Evolutionary conservation across 2,329 filamentous ascomycete genomes (phyloP).

Genomic region (Madurella mycetomatis): DNA sequence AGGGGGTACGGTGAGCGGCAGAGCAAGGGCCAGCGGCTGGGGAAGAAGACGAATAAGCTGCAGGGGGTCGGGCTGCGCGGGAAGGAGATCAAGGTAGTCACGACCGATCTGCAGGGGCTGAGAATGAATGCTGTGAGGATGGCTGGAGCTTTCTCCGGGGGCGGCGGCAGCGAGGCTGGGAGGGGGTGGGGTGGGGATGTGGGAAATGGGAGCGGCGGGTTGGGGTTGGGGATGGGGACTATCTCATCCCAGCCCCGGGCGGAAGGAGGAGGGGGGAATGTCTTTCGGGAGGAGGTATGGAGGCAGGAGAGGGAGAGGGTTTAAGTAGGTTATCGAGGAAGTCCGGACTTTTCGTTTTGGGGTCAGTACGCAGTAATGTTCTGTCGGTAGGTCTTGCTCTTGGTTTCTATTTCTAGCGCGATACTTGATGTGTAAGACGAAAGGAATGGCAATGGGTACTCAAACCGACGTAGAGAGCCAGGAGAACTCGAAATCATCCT

Average conservation of each 20-base stretch:
- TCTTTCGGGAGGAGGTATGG: slow-evolving; percentile 16
- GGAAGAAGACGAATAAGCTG: neutral
- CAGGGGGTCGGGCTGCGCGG: neutral
- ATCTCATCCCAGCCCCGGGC: neutral
- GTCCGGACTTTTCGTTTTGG: no score
- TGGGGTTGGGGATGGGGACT: neutral
- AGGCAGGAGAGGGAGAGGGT: slow-evolving; percentile 11
- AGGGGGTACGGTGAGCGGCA: neutral
- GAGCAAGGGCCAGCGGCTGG: neutral
- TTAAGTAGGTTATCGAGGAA: neutral
- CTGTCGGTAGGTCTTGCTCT: no score
- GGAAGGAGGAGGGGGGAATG: slow-evolving; percentile 4
- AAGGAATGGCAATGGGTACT: no score
- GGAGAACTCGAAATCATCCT: no score
- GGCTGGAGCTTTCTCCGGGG: neutral
- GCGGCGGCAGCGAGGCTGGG: neutral
- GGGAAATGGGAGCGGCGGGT: neutral
- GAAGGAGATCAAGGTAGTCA: slow-evolving; percentile 14
- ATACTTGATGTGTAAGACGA: no score
- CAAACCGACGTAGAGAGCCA: no score
- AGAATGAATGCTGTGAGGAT: slow-evolving; percentile 12
- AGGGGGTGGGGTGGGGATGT: neutral
- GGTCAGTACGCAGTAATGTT: no score
- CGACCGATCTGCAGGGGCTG: slow-evolving; percentile 15
- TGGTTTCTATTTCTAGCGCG: no score